Conservation (phyloP, 306 rosid genomes). For the Purshia tridentata region DNA sequence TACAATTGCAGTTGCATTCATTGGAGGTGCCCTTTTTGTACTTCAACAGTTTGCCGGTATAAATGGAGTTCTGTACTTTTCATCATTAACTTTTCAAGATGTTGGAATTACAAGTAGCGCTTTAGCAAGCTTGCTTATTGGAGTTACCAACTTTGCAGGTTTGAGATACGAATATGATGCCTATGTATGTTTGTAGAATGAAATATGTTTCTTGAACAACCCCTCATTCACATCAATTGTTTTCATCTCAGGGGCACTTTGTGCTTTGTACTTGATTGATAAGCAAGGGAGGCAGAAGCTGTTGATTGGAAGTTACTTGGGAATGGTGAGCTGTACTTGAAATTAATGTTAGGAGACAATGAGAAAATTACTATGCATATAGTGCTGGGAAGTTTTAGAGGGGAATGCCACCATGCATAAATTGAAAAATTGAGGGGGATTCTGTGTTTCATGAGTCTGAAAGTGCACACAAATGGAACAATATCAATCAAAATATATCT, state of each 20-base stretch:
- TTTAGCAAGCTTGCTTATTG: conserved; percentile 73
- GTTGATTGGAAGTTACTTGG: conserved; percentile 78
- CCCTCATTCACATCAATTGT: conserved; percentile 30
- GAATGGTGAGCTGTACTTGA: conserved; percentile 64
- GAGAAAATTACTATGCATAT: neutral
- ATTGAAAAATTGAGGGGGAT: neutral
- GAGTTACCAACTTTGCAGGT: conserved; percentile 89
- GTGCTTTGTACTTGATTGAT: conserved; percentile 75
- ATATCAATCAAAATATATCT: neutral
- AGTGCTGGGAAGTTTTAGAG: neutral
- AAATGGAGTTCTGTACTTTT: conserved; percentile 89
- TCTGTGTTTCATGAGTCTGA: neutral
- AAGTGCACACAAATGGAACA: neutral
- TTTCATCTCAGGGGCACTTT: conserved; percentile 60
- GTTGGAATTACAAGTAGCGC: conserved; percentile 75
- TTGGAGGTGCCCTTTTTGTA: conserved; percentile 76
- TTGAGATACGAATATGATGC: conserved; percentile 19
- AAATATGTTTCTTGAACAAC: conserved; percentile 27
- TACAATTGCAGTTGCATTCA: conserved; percentile 67
- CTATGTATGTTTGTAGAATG: conserved; percentile 7
- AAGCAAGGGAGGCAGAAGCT: conserved; percentile 84
- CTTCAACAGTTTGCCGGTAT: conserved; percentile 93
- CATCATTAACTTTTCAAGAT: conserved; percentile 79
- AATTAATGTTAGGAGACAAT: neutral
- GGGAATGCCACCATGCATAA: neutral